A percentile compares a stretch with the other conserved stretches of the same genome.
These are phyloP conservation scores for Pinus albicaulis DNA, from an alignment of 75 land plant genomes.

Conservation along the genomic window DNA sequence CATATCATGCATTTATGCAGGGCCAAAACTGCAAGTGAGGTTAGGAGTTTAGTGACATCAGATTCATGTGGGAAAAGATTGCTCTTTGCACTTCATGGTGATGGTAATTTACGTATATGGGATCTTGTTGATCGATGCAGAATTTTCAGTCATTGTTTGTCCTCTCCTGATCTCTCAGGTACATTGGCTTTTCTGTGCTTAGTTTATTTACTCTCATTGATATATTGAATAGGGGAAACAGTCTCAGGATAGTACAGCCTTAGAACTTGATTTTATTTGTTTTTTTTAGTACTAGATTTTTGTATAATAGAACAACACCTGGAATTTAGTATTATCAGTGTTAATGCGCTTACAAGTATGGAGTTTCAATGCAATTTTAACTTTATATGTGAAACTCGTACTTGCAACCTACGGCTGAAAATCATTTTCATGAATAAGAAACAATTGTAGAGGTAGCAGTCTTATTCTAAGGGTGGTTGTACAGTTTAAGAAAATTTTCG, in stretches of 20 bases:
- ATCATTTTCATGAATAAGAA: too few species aligned
- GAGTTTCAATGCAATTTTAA: too few species aligned
- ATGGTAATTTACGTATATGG: conserved; percentile 85
- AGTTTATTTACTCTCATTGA: neutral
- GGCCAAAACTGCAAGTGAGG: conserved; percentile 47
- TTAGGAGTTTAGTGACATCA: conserved; percentile 47
- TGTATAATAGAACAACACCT: too few species aligned
- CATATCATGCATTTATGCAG: conserved; percentile 30
- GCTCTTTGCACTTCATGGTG: conserved; percentile 73
- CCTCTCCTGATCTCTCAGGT: conserved; percentile 39
- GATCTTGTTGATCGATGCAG: conserved; percentile 52
- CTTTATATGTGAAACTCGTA: too few species aligned
- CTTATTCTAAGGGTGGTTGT: too few species aligned
- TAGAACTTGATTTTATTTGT: neutral
- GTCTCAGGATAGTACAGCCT: neutral
- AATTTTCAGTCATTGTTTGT: conserved; percentile 41
- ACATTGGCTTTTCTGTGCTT: neutral
- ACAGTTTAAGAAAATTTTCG: too few species aligned
- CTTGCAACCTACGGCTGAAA: too few species aligned
- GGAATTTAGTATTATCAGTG: too few species aligned
- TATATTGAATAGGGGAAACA: neutral
- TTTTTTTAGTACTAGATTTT: too few species aligned
- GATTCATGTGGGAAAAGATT: conserved; percentile 36
- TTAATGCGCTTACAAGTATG: too few species aligned
- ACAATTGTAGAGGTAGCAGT: too few species aligned